Evolutionary conservation across 805 yeast genomes (phyloP), one percentile per base, ranked within the genome.

Genomic region (Lipomyces mesembrius): DNA sequence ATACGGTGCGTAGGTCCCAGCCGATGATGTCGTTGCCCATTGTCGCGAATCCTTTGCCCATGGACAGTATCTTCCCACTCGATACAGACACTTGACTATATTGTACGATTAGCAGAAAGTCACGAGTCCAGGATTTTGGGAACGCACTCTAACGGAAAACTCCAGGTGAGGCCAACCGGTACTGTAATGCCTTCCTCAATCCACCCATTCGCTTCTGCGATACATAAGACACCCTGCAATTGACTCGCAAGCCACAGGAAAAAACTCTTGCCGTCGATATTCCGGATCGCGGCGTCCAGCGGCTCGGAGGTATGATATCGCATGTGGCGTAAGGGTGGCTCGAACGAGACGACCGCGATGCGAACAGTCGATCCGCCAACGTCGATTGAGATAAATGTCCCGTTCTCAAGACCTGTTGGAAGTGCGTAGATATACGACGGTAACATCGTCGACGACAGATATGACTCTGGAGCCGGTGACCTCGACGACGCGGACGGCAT

Each of bases 321-420:
- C 8, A 74, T 61, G 60, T 60, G 51, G 22, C 70, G 59, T 12
- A 39, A 20, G 17, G n/a, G 37, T 62, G 96, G 96, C 60, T 83
- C 81, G 73, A 92, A 82, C 49, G 83, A 77, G 39, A 91, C 91
- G 4, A 96, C 89, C 71, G 96, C 91, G n/a, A 91, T 94, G 75
- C 97, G 83, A 77, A 92, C 89, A 72, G 92, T 91, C 59, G 97
- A 91, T 56, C 97, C 97, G 67, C 98, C 98, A 60, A 92, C 81
- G 76, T 92, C 97, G 4, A 94, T 93, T 63, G 97, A 96, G 63
- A 92, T 79, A 66, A 82, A 84, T 53, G 88, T 80, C 46, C 97
- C 97, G 59, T 78, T 79, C 76, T 92, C 97, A 55, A 84, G 80
- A 46, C 97, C 97, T 43, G 83, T 84, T 32, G 97, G 98, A 70